phyloP scores from a whole-genome alignment of 2,329 filamentous ascomycete genomes.

The Pyricularia pennisetigena region DNA sequence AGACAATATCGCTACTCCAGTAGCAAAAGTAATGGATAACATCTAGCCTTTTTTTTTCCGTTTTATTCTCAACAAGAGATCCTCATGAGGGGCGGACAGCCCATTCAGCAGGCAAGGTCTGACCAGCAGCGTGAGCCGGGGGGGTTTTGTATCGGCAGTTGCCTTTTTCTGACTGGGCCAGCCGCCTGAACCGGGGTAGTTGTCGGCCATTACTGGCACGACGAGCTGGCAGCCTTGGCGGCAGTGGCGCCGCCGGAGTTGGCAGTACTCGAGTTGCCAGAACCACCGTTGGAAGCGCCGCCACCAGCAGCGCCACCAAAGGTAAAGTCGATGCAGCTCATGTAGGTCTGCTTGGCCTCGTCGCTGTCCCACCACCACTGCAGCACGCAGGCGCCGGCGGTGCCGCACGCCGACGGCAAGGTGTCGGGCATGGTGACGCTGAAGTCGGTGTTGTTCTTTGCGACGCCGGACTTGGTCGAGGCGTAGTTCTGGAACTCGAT shows the following conservation, averaged over 20 bases:
- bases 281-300: neutral
- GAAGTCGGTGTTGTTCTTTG: slow-evolving; percentile 35
- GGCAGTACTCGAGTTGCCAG: neutral
- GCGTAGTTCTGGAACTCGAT: slow-evolving; percentile 39
- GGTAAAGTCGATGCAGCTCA: slow-evolving; percentile 42
- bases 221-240: neutral
- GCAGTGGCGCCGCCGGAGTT: no score
- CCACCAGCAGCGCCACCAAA: slow-evolving; percentile 4
- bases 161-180: neutral
- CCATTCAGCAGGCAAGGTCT: neutral
- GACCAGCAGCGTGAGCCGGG: neutral
- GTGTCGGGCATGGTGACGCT: slow-evolving; percentile 41
- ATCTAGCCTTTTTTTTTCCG: neutral
- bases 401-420: slow-evolving; percentile 31
- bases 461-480: slow-evolving; percentile 29
- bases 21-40: neutral
- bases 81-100: neutral
- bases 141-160: neutral
- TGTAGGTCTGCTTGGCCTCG: slow-evolving; percentile 41
- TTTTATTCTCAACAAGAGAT: neutral
- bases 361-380: slow-evolving; percentile 35
- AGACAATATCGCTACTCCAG: neutral
- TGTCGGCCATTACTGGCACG: neutral
- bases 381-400: slow-evolving; percentile 36
- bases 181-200: neutral